Base-by-base conservation (phyloP, 2,329 filamentous ascomycete species). In the Monosporascus sp. region DNA sequence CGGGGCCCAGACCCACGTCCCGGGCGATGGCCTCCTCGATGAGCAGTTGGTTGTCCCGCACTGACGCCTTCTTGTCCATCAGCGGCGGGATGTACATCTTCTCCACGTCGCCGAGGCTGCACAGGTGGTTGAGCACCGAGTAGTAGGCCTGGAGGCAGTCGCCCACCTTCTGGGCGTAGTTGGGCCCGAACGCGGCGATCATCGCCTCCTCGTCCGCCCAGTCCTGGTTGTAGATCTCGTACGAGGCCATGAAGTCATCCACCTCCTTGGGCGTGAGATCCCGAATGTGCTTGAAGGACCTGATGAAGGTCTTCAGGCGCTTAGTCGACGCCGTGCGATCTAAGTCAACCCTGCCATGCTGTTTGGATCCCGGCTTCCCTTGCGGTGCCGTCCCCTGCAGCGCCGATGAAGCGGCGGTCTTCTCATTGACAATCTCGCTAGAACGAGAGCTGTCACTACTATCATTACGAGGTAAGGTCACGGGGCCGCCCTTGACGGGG, bases 31-130 rank as follows among this genome's bases (percentile, higher is more conserved):
- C 74, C 60, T 77, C 74, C 63, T 81, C 77, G 57, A 77, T 78
- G 15, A 80, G 70, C 47, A 80, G 68, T 65, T 81, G 77, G 57
- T 80, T 80, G 58, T 78, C 77, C 11, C 73, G 64, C 1, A 79
- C 75, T 1, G 70, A 75, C 5, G 74, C 74, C 54, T 74, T 73
- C 59, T 69, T 71, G 63, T 77, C 76, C 75, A 80, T 77, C 49
- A 76, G 70, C 2, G 78, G 77, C 14, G 78, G 78, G 51, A 80
- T 80, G 62, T 80, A 81, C 78, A 81, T 81, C 65, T 80, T 80
- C 61, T 80, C 78, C n/a, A 80, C 77, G 44, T 79, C 75, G 37
- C 78, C 77, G 11, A 80, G 70, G 25, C 77, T 77, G 62, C 78
- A 81, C 11, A 81, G 72, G 53, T 80, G 77, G 60, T 81, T 80